A percentile compares a stretch with the other conserved stretches of the same genome.
phyloP scores from a whole-genome alignment of 1,139 yeast genomes.

The Suhomyces terraborum region DNA sequence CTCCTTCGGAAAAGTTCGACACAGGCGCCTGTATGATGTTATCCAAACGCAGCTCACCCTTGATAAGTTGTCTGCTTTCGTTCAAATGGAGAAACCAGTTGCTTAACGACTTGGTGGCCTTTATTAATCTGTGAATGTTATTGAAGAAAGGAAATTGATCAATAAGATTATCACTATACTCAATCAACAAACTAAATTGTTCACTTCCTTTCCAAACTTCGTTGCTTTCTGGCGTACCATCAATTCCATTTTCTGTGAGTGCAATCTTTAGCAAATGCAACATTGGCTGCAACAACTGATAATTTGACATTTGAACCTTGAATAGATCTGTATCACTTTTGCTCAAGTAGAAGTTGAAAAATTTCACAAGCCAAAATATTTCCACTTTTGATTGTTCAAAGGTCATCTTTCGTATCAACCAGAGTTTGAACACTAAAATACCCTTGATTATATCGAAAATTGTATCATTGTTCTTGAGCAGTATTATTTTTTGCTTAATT shows the following conservation, averaged over 20 bases:
- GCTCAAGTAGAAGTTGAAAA: constrained; percentile 26
- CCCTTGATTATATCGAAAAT: constrained; percentile 24
- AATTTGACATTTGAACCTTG: constrained; percentile 37
- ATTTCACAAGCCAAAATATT: constrained; percentile 25
- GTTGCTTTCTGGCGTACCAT: constrained; percentile 2
- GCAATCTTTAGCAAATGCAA: constrained; percentile 36
- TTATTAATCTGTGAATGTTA: constrained; percentile 32
- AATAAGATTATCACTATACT: constrained; percentile 29
- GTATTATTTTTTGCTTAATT: constrained; percentile 8
- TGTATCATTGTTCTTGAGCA: constrained; percentile 15
- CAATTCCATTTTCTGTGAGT: constrained; percentile 18
- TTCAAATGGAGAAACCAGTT: constrained; percentile 33
- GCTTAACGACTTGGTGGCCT: constrained; percentile 28
- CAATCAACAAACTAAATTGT: constrained; percentile 16
- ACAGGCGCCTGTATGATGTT: neutral
- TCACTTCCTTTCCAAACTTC: neutral
- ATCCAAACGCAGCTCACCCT: constrained; percentile 5
- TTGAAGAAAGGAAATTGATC: constrained; percentile 34
- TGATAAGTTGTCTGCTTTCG: constrained; percentile 18
- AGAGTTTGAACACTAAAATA: constrained; percentile 35
- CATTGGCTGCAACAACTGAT: constrained; percentile 38
- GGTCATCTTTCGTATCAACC: constrained; percentile 31
- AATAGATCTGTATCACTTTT: constrained; percentile 28
- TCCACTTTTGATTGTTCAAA: constrained; percentile 24
- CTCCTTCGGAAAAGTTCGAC: constrained; percentile 5